Evolutionary conservation across 2,329 filamentous ascomycete genomes (phyloP).

Genomic region (Aspergillus awamori): DNA sequence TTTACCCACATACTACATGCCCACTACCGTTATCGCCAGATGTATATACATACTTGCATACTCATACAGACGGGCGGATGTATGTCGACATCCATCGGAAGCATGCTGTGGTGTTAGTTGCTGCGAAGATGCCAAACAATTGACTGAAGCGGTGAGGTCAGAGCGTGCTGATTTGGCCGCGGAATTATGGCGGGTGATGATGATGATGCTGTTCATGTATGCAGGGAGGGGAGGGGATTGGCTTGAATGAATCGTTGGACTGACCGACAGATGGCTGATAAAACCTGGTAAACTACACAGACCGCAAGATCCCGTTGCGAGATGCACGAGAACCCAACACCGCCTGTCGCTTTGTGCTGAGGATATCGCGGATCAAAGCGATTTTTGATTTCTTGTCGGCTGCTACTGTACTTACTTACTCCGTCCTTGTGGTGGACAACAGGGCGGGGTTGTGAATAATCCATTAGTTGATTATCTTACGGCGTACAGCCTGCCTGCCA

Average conservation of each 20-base stretch:
- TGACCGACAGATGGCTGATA: conserved; percentile 1
- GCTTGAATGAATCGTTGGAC: conserved; percentile 7
- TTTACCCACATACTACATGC: not conserved
- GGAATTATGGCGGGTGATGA: not conserved
- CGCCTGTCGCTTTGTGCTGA: not conserved
- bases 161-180: conserved; percentile 1
- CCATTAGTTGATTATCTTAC: not conserved
- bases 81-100: conserved; percentile 14
- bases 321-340: conserved; percentile 12
- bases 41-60: conserved; percentile 3
- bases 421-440: not conserved
- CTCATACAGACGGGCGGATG: conserved; percentile 10
- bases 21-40: conserved; percentile 2
- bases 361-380: not conserved
- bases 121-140: conserved; percentile 19
- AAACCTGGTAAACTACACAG: not conserved
- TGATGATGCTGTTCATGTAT: not conserved
- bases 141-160: conserved; percentile 13
- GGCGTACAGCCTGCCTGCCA: not conserved
- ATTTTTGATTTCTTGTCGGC: no score
- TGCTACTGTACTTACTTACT: no score
- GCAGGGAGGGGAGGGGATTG: not conserved
- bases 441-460: not conserved
- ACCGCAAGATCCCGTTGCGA: conserved; percentile 11
- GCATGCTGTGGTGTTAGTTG: not conserved